phyloP scores from a whole-genome alignment of 768 basidiomycete species.

The Trametes villosa region DNA sequence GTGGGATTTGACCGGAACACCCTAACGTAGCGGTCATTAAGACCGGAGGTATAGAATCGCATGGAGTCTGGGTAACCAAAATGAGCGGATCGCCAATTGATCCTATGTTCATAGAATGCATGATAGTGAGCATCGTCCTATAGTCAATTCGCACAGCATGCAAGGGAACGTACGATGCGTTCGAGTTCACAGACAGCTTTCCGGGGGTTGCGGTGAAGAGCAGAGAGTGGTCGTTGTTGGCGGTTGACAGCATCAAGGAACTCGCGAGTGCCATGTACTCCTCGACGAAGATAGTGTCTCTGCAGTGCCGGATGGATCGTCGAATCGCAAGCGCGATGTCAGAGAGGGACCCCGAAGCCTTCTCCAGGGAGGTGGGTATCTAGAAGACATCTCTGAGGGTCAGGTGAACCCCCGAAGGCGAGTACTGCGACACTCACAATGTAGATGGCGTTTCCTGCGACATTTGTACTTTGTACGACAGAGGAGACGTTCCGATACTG shows the following conservation, averaged over 20 bases:
- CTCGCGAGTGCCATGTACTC: slow-evolving; percentile 23
- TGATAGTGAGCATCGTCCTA: no score
- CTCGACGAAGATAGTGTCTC: slow-evolving; percentile 12
- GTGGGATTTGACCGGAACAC: slow-evolving; percentile 19
- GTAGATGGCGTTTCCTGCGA: slow-evolving; percentile 23
- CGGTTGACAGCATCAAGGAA: slow-evolving; percentile 14
- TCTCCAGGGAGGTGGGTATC: not conserved
- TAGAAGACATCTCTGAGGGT: not conserved
- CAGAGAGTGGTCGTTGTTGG: slow-evolving; percentile 5
- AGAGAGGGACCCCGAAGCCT: not conserved
- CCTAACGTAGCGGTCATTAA: slow-evolving; percentile 16
- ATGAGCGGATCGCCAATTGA: slow-evolving; percentile 21
- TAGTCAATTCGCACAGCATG: not conserved
- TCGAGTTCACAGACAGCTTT: slow-evolving; percentile 21
- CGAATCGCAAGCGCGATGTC: slow-evolving; percentile 8
- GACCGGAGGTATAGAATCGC: slow-evolving; percentile 9
- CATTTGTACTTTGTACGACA: slow-evolving; percentile 3
- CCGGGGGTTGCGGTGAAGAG: slow-evolving; percentile 14
- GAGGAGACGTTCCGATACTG: slow-evolving; percentile 23
- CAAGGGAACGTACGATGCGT: slow-evolving; percentile 10
- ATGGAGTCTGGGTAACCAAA: slow-evolving; percentile 10
- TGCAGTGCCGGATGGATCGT: not conserved
- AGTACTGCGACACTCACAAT: slow-evolving; percentile 8
- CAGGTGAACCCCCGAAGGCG: not conserved
- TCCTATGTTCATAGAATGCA: no score